Evolutionary conservation across 1,284 basidiomycete species (phyloP), one percentile per base, ranked within the genome.

Genomic region (Cutaneotrichosporon cavernicola): DNA sequence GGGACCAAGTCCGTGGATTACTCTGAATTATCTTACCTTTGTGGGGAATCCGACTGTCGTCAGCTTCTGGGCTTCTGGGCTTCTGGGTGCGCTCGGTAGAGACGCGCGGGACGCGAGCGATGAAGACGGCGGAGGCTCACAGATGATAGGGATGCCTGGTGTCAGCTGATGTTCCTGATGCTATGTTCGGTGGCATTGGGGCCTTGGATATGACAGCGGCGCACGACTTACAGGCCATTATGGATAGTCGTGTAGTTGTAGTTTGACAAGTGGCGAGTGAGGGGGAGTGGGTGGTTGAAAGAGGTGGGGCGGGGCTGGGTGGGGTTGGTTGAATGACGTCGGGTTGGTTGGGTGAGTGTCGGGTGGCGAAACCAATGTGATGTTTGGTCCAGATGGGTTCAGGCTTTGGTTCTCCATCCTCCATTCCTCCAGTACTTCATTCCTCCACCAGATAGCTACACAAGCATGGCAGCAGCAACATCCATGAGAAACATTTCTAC

Each of bases 41-140:
- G 73, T 75, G 8, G 76, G 76, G 47, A 74, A 76, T 3, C 76
- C 76, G 65, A 68, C 76, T 78, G 60, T 10, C 40, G 57, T 62
- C 38, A 61, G 61, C 57, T 13, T 26, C 32, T 5, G 5, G 34
- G 61, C 57, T 13, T 26, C 32, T 5, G 5, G 34, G 22, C 30
- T 21, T 40, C 38, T 16, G 38, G 38, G 13, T 40, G 38, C 38
- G 36, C 36, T 36, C 36, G 36, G 9, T 9, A 36, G 36, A 9
- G 26, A 26, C 26, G 26, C 26, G 26, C 26, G 26, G 26, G 26
- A 26, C 26, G 26, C 26, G 26, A 26, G 26, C 2, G 26, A 26
- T 26, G 26, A 26, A 2, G 3, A 26, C 26, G 21, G 26, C 8
- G 40, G n/a, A 4, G 62, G 30, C 75, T 69, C 61, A 78, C 76